Conservation (phyloP, 352 stramenopile species). For the Globisporangium irregulare region DNA sequence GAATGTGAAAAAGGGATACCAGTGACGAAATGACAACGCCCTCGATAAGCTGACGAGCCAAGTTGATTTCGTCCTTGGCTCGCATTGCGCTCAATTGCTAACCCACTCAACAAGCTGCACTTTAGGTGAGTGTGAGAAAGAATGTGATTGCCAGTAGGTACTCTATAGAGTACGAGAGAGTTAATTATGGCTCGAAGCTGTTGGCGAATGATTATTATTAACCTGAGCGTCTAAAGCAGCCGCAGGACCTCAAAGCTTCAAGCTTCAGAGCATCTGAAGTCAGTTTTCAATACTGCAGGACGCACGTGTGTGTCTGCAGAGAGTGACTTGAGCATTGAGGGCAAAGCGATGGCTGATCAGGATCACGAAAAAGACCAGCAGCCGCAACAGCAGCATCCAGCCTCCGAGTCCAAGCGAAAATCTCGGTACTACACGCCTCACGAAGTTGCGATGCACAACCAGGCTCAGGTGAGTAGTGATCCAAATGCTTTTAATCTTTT, state of each 20-base stretch:
- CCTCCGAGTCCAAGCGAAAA: conserved; percentile 3
- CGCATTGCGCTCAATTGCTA: background rate
- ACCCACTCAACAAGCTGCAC: background rate
- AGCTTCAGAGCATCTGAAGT: background rate
- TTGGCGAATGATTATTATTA: background rate
- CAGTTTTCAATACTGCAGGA: background rate
- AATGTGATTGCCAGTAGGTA: background rate
- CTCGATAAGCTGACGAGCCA: background rate
- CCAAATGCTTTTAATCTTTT: background rate
- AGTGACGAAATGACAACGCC: background rate
- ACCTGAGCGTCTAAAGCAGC: background rate
- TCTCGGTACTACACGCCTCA: conserved; percentile 69
- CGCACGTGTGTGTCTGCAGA: background rate
- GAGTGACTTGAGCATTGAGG: background rate
- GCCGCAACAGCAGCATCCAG: background rate
- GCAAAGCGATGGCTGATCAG: background rate
- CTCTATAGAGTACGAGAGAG: background rate
- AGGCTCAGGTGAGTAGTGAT: conserved; percentile 40
- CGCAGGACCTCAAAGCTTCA: background rate
- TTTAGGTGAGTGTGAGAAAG: background rate
- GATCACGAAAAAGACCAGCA: conserved; percentile 1
- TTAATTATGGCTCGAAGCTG: background rate
- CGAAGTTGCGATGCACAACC: conserved; percentile 85
- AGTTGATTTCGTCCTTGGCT: background rate
- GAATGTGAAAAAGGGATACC: background rate